Evolutionary conservation across 1,139 yeast species (phyloP), one percentile per base, ranked within the genome.

Genomic region (Lodderomyces pseudojiufengensis): DNA sequence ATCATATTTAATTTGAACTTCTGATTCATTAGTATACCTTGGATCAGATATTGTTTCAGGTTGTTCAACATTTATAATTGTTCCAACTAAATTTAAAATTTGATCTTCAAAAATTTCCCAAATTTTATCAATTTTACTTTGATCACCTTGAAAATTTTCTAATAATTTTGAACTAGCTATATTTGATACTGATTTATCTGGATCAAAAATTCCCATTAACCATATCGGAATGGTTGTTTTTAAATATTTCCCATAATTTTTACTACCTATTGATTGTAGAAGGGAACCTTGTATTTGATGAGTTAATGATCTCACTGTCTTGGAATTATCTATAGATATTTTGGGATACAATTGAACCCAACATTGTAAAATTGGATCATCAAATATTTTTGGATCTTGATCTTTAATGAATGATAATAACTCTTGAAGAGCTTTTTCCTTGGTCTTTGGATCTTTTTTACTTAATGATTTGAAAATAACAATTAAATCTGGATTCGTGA

Each of bases 341-440:
- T 87, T 86, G 1, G 96, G 83, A 50, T 85, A 90, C 29, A 85
- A 48, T 54, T 86, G 95, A 24, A 84, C 68, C 95, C 95, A 88
- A 3, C 87, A 72, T 6, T 75, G 62, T 6, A 80, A 51, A 2
- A 74, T 70, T 41, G 75, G 47, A 32, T 82, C 81, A 42, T 77
- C 73, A 4, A 56, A 49, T 3, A 36, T 33, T 2, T 14, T 11
- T 3, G 24, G 9, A 9, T 16, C 11, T 13, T 18, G 20, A 5
- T 33, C 21, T 11, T 24, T 24, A 3, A 29, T 9, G 5, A 18
- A 5, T 12, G 32, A 20, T 21, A 37, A 28, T 24, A 90, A 59
- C 27, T 85, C 95, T 9, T 49, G 57, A 24, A 87, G 61, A 0
- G 95, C 88, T 51, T 82, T 84, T 49, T 87, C 95, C 52, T 81